These are phyloP conservation scores for Inga oerstediana DNA, from an alignment of 306 rosid species.

Conservation along the genomic window DNA sequence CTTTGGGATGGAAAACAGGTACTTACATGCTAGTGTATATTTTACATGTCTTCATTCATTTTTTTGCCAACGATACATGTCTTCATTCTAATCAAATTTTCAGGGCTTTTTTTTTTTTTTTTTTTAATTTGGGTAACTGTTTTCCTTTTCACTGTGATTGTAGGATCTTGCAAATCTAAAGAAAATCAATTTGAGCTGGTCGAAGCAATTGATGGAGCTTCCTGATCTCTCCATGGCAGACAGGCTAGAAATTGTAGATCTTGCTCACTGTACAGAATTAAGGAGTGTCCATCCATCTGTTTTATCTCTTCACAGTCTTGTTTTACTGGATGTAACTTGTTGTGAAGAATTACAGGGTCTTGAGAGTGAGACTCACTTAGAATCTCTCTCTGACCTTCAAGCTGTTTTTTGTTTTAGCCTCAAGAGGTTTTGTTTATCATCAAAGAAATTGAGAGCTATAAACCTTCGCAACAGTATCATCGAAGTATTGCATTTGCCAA, in stretches of 20 bases:
- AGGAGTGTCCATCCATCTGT: too few species aligned
- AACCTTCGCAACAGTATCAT: rapidly evolving
- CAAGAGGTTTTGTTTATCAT: too few species aligned
- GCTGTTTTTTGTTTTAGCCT: too few species aligned
- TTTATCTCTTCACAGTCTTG: not conserved
- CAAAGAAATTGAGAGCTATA: too few species aligned
- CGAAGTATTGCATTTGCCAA: not conserved
- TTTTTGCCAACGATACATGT: not conserved
- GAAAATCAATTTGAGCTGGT: not conserved
- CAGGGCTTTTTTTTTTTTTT: too few species aligned
- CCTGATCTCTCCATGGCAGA: not conserved
- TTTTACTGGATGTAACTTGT: too few species aligned
- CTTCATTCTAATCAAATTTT: too few species aligned
- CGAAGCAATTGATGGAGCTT: not conserved
- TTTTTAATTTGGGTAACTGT: not conserved
- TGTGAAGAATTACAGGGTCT: not conserved
- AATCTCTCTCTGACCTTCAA: too few species aligned
- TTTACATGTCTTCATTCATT: too few species aligned
- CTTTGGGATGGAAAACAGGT: not conserved
- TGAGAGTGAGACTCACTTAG: not conserved
- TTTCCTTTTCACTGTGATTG: too few species aligned
- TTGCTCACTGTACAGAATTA: rapidly evolving
- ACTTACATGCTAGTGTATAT: too few species aligned
- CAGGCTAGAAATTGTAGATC: too few species aligned
- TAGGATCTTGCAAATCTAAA: not conserved